Base-by-base conservation (phyloP, 345 rosid genomes). In the Arabis alpina region DNA sequence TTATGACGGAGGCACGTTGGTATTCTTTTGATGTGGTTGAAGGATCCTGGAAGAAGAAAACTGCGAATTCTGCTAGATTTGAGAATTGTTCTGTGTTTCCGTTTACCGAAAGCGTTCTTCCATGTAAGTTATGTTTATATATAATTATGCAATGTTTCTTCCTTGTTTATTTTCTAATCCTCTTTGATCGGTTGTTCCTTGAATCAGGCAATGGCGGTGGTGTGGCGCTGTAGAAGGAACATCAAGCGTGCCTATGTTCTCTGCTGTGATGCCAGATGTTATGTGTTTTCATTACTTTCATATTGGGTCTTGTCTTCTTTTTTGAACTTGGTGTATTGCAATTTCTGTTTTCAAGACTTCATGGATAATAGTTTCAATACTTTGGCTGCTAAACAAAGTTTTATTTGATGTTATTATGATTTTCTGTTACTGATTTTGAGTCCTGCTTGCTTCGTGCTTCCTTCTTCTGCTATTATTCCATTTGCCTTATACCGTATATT, bases 81-180 rank as follows among this genome's bases (percentile, higher is more conserved):
- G n/a, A n/a, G n/a, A n/a, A n/a, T n/a, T n/a, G n/a, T 2, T 52
- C 43, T 10, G 53, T 63, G n/a, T 66, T 66, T 11, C 42, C 77
- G 0, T 80, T 69, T 47, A 71, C 79, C 1, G 68, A 70, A 59
- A 77, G 79, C 45, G 52, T 77, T 40, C 75, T 80, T 61, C 74
- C 75, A 51, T 73, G 83, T 80, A 65, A 77, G 79, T 56, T 32
- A 27, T 61, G 45, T 42, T 15, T 7, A 37, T 55, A n/a, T n/a
- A 24, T 10, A 34, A 15, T 44, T 58, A 40, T 50, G 30, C 40
- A 41, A 42, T 24, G 51, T 47, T n/a, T 50, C 3, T 30, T 50
- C 1, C n/a, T 19, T 10, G 37, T 65, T 48, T 66, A 39, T 2
- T 44, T 58, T 49, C 44, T 74, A 6, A 56, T 49, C 43, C 0